Evolutionary conservation across 345 rosid genomes (phyloP).

Genomic region (Pistacia atlantica): DNA sequence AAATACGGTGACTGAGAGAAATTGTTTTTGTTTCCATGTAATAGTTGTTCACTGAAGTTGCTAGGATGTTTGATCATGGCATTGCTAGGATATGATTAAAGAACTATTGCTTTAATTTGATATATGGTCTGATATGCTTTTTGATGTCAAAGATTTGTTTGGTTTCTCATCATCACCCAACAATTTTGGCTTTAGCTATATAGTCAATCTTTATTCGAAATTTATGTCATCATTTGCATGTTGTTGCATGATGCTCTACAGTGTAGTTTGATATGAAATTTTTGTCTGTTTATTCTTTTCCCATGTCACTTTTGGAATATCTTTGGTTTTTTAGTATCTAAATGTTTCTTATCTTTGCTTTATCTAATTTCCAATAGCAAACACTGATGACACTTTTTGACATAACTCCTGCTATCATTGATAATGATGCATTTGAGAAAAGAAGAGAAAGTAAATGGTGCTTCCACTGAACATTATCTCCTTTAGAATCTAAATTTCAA

Average conservation of each 20-base stretch:
- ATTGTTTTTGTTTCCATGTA: not conserved
- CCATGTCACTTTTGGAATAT: slow-evolving; percentile 1
- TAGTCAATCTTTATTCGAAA: slow-evolving; percentile 16
- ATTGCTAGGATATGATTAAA: too few relatives aligned
- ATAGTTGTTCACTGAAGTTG: too few relatives aligned
- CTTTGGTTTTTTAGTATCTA: not conserved
- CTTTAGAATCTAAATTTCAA: too few relatives aligned
- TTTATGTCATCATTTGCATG: slow-evolving; percentile 16
- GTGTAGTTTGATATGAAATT: not conserved
- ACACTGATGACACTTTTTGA: slow-evolving; percentile 15
- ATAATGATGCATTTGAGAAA: not conserved
- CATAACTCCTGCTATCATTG: not conserved
- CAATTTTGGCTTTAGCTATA: slow-evolving; percentile 15
- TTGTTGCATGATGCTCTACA: slow-evolving; percentile 7
- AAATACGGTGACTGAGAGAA: not conserved
- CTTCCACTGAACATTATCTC: not conserved
- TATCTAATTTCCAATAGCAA: not conserved
- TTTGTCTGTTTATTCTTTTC: slow-evolving; percentile 10
- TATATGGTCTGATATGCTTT: not conserved
- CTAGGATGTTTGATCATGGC: too few relatives aligned
- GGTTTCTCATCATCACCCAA: slow-evolving; percentile 11
- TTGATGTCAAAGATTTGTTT: slow-evolving; percentile 13
- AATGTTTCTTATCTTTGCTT: not conserved
- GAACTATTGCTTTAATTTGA: too few relatives aligned
- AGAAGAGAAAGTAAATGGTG: not conserved